Conservation (phyloP, 1,284 basidiomycete species). For the Sparassis latifolia region DNA sequence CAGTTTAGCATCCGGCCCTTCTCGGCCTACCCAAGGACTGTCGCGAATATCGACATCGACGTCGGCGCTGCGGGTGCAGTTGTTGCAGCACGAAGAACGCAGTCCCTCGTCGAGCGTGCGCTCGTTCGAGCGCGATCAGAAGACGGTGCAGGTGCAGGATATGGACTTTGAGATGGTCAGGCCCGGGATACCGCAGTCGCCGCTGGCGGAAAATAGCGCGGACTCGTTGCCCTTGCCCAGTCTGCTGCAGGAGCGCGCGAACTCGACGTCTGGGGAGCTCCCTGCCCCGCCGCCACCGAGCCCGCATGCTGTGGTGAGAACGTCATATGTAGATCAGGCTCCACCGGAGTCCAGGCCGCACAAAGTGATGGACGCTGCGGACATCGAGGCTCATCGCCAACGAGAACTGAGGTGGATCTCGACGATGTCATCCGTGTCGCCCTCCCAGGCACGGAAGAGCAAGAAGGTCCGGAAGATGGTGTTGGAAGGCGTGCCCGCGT, state of each 20-base stretch:
- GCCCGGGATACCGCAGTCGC: constrained; percentile 43
- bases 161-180: constrained; percentile 75
- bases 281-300: constrained; percentile 39
- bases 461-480: constrained; percentile 83
- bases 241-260: constrained; percentile 16
- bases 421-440: constrained; percentile 54
- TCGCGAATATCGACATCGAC: no score
- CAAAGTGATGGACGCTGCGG: constrained; percentile 9
- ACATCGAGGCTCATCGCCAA: constrained; percentile 65
- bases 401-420: constrained; percentile 74
- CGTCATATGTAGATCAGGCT: not conserved
- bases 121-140: constrained; percentile 29
- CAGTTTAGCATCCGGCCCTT: no score
- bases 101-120: constrained; percentile 35
- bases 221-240: constrained; percentile 38
- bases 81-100: no score
- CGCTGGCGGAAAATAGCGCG: constrained; percentile 40
- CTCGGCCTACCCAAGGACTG: no score
- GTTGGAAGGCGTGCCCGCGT: constrained; percentile 78
- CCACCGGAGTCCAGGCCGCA: constrained; percentile 1
- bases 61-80: no score
- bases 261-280: constrained; percentile 22
- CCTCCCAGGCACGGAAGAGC: constrained; percentile 66
- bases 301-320: constrained; percentile 2
- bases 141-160: constrained; percentile 65